These are phyloP conservation scores for Epicoccum sorghinum DNA, from an alignment of 2,329 filamentous ascomycete genomes.

Conservation along the genomic window DNA sequence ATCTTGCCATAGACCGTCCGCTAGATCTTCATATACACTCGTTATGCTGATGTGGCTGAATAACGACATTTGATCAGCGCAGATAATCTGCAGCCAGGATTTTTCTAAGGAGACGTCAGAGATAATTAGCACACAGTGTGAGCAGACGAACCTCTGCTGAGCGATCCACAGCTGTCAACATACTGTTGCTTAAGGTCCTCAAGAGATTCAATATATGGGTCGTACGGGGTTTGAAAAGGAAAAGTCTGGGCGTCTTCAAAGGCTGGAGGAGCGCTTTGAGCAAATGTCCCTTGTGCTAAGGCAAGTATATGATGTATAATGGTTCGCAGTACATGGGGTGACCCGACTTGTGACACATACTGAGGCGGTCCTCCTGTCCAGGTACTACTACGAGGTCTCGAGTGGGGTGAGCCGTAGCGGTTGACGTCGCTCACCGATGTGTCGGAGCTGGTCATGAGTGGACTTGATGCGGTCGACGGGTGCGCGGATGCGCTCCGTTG, in stretches of 20 bases:
- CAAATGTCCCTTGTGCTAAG: constrained; percentile 24
- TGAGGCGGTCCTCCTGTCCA: neutral
- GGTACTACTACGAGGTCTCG: constrained; percentile 5
- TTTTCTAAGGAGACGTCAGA: constrained; percentile 23
- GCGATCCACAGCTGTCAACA: constrained; percentile 26
- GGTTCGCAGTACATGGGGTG: neutral
- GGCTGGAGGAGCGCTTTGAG: constrained; percentile 30
- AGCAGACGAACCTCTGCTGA: constrained; percentile 27
- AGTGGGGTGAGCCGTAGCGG: neutral
- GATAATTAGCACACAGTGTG: too few species aligned
- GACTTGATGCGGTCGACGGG: constrained; percentile 32
- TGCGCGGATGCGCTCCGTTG: constrained; percentile 15
- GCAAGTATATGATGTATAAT: neutral
- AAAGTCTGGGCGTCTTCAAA: constrained; percentile 31
- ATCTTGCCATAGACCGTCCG: constrained; percentile 36
- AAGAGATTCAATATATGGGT: constrained; percentile 17
- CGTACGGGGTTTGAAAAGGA: constrained; percentile 24
- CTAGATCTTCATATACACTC: constrained; percentile 42
- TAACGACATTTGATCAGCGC: constrained; percentile 37
- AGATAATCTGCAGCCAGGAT: constrained; percentile 38
- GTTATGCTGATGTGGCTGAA: constrained; percentile 42
- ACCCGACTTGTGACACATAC: neutral
- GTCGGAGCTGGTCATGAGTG: constrained; percentile 23
- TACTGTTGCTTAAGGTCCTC: constrained; percentile 34
- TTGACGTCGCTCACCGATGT: neutral